These are phyloP conservation scores for Agaricales sp. DNA, from an alignment of 1,284 basidiomycete genomes.

Conservation along the genomic window DNA sequence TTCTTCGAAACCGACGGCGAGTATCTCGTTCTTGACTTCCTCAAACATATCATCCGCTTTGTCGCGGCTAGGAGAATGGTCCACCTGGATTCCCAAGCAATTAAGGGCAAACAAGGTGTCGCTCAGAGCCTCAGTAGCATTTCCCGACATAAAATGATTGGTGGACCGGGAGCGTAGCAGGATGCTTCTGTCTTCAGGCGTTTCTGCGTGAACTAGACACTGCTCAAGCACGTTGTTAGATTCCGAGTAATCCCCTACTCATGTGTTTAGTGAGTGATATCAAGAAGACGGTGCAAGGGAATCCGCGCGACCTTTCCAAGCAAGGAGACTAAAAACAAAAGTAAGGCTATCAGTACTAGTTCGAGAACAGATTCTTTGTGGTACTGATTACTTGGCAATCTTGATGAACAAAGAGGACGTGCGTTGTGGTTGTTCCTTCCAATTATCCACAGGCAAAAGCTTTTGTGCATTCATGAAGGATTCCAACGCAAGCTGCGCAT, in stretches of 20 bases:
- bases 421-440: constrained; percentile 35
- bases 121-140: constrained; percentile 42
- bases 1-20: constrained; percentile 56
- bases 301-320: constrained; percentile 43
- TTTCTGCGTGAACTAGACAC: constrained; percentile 35
- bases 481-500: constrained; percentile 41
- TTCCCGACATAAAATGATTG: constrained; percentile 50
- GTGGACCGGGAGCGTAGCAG: constrained; percentile 50
- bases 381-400: constrained; percentile 42
- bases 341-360: constrained; percentile 2
- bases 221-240: constrained; percentile 44
- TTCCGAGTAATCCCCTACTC: constrained; percentile 35
- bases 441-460: constrained; percentile 41
- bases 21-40: constrained; percentile 56
- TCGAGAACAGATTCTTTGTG: not conserved
- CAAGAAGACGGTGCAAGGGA: not conserved
- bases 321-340: constrained; percentile 40
- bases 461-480: constrained; percentile 47
- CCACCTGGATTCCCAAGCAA: constrained; percentile 50
- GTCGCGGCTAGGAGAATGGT: constrained; percentile 36
- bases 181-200: constrained; percentile 43
- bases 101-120: constrained; percentile 51
- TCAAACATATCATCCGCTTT: constrained; percentile 56
- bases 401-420: constrained; percentile 43
- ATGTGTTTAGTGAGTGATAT: constrained; percentile 1